phyloP scores from a whole-genome alignment of 164 flowering plant species.

The Chimonanthus praecox region DNA sequence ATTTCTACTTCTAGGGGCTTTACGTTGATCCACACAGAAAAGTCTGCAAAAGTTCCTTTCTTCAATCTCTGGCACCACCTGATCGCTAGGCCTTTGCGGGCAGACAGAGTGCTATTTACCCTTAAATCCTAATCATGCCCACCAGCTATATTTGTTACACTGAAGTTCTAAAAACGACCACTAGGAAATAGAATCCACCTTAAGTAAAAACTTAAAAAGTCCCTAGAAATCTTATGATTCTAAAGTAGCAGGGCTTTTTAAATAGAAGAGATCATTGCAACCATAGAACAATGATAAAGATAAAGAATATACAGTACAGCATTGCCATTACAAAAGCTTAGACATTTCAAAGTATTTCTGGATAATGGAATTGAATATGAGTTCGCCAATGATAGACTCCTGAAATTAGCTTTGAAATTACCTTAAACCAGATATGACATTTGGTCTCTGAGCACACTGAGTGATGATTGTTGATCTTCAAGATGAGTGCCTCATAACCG shows the following conservation, averaged over 20 bases:
- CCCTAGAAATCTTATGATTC: background rate
- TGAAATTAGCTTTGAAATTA: background rate
- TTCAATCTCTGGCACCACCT: no score
- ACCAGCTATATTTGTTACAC: no score
- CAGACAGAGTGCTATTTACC: no score
- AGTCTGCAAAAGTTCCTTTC: no score
- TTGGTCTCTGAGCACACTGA: background rate
- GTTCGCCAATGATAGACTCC: background rate
- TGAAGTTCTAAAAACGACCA: background rate
- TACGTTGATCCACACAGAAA: no score
- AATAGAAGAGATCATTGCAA: background rate
- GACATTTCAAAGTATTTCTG: background rate
- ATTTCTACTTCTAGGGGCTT: no score
- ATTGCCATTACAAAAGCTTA: background rate
- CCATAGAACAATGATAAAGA: background rate
- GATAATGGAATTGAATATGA: background rate
- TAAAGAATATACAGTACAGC: background rate
- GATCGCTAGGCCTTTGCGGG: no score
- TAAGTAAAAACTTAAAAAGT: background rate
- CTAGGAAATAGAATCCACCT: background rate
- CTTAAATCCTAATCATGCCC: no score
- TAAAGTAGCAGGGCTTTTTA: background rate
- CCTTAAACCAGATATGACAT: background rate
- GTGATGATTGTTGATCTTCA: background rate
- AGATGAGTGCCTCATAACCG: conserved; percentile 13